These are phyloP conservation scores for Fraxinus ornus DNA, from an alignment of 305 asterid genomes.

Conservation along the genomic window DNA sequence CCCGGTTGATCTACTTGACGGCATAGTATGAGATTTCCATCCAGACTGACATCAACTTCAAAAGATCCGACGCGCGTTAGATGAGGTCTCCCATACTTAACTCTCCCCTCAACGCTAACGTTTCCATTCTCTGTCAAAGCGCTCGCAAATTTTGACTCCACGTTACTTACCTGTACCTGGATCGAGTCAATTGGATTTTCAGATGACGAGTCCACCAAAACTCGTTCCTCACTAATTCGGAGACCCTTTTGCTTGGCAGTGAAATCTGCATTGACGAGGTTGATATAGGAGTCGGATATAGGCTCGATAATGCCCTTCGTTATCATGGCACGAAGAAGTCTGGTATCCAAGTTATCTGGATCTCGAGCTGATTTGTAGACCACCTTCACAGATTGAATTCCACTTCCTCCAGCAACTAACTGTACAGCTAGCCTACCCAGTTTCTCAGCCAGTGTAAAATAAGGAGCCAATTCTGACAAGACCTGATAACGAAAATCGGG, in stretches of 20 bases:
- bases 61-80: slow-evolving; percentile 62
- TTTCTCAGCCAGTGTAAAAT: slow-evolving; percentile 80
- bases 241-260: slow-evolving; percentile 87
- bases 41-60: slow-evolving; percentile 77
- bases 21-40: slow-evolving; percentile 75
- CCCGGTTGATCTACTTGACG: slow-evolving; percentile 91
- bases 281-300: slow-evolving; percentile 62
- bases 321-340: slow-evolving; percentile 94
- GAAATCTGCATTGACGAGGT: slow-evolving; percentile 95
- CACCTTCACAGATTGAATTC: slow-evolving; percentile 77
- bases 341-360: slow-evolving; percentile 83
- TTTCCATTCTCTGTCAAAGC: slow-evolving; percentile 61
- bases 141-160: slow-evolving; percentile 66
- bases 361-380: slow-evolving; percentile 67
- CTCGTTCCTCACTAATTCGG: slow-evolving; percentile 77
- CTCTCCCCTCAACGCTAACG: slow-evolving; percentile 68
- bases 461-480: slow-evolving; percentile 78
- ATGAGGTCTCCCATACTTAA: slow-evolving; percentile 75
- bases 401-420: slow-evolving; percentile 83
- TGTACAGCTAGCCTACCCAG: slow-evolving; percentile 85
- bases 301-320: slow-evolving; percentile 93
- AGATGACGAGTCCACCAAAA: slow-evolving; percentile 50
- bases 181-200: slow-evolving; percentile 66
- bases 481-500: slow-evolving; percentile 49
- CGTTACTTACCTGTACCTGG: slow-evolving; percentile 67